Conservation (phyloP, 2,329 filamentous ascomycete genomes). For the Epichloe uncinata region DNA sequence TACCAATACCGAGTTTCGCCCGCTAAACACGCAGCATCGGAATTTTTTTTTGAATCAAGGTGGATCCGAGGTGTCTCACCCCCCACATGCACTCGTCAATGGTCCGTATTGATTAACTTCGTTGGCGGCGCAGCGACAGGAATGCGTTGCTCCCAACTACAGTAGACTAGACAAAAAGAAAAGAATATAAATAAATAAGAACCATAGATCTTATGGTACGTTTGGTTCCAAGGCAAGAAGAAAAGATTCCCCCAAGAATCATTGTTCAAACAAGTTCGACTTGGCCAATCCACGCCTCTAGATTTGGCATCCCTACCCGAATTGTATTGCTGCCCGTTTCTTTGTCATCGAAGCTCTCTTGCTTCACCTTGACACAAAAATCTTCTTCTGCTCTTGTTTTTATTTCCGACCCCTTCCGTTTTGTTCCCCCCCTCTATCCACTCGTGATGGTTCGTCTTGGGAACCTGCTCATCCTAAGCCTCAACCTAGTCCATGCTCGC, state of each 20-base stretch:
- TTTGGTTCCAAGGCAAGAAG: too few species aligned
- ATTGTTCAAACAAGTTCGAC: too few species aligned
- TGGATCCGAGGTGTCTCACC: neutral
- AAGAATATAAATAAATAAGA: neutral
- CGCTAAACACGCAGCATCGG: neutral
- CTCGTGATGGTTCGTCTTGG: constrained; percentile 9
- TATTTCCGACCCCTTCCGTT: neutral
- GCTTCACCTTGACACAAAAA: too few species aligned
- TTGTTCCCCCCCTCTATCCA: neutral
- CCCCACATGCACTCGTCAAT: too few species aligned
- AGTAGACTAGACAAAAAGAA: neutral
- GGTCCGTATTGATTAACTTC: neutral
- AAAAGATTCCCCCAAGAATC: neutral
- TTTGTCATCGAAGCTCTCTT: neutral
- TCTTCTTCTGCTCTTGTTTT: neutral
- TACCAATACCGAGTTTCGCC: too few species aligned
- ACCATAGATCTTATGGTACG: neutral
- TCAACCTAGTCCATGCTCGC: constrained; percentile 4
- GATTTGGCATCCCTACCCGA: neutral
- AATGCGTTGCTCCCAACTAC: constrained; percentile 22
- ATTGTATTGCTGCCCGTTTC: neutral
- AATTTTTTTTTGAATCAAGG: neutral
- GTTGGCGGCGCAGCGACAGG: constrained; percentile 11
- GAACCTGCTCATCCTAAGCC: constrained; percentile 5
- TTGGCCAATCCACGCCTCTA: too few species aligned